Evolutionary conservation across 257 asterid genomes (phyloP), one percentile per base, ranked within the genome.

Genomic region (Capsicum pubescens): DNA sequence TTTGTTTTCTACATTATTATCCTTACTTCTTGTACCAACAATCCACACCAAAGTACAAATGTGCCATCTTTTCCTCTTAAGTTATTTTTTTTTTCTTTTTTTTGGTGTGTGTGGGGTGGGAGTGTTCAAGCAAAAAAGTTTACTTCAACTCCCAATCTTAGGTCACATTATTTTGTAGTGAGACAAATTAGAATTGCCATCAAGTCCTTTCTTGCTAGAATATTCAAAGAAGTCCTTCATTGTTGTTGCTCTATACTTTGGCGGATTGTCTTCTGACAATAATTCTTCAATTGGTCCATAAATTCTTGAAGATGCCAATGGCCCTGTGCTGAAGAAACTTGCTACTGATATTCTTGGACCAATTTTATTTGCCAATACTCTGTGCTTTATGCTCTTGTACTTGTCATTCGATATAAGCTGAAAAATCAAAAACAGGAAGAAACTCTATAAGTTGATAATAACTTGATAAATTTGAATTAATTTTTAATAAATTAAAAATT

Each of bases 301-400:
- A 17, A 85, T 14, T 85, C 57, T 87, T 0, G 88, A 46, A 0
- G 91, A 82, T 14, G 89, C 83, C 81, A 56, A 17, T 36, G 82
- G 19, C 54, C 92, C 87, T 0, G 93, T 92, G 83, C 88, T 50
- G 55, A 91, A 91, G 83, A 94, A 92, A 88, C 94, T 88, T 3
- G 95, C 97, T 8, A 92, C 89, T 0, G 98, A 94, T 58, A 87
- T 84, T 81, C 98, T 84, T 50, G 98, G 94, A 0, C 93, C 93
- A 69, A 79, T 86, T 0, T 57, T 52, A 5, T 90, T 91, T 36
- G 95, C 94, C 69, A 91, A 2, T 0, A 92, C 93, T 84, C 92
- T 85, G 35, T 94, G 97, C 60, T 89, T 88, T 2, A 84, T 86
- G 61, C 95, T 94, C 66, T 39, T 92, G 36, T 87, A 89, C 84